Evolutionary conservation across 441 rosid genomes (phyloP).

Genomic region (Iberis amara): DNA sequence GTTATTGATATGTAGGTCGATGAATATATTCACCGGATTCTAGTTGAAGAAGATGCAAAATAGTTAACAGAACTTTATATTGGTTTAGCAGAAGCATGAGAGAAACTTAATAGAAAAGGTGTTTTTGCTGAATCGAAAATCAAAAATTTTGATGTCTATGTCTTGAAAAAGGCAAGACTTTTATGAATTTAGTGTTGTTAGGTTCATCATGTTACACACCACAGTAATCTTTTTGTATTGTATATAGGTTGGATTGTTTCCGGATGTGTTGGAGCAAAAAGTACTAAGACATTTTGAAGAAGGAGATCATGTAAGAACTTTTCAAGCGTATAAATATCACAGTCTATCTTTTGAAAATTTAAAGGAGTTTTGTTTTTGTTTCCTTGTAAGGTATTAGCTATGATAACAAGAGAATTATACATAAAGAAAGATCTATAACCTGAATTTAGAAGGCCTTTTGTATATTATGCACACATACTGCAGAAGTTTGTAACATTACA

Average conservation of each 20-base stretch:
- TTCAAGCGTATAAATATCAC: slow-evolving; percentile 7
- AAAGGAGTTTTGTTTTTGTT: neutral
- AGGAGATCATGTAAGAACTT: slow-evolving; percentile 64
- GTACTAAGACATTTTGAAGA: slow-evolving; percentile 59
- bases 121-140: slow-evolving; percentile 66
- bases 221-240: neutral
- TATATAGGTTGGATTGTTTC: slow-evolving; percentile 72
- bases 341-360: slow-evolving; percentile 8
- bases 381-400: slow-evolving; percentile 65
- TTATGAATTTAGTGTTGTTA: neutral
- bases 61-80: slow-evolving; percentile 40
- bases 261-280: slow-evolving; percentile 74
- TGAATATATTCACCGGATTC: slow-evolving; percentile 70
- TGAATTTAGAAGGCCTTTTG: slow-evolving; percentile 86
- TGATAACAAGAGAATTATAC: slow-evolving; percentile 81
- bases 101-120: slow-evolving; percentile 61
- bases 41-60: slow-evolving; percentile 71
- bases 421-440: slow-evolving; percentile 70
- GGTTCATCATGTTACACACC: slow-evolving; percentile 2
- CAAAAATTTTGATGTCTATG: slow-evolving; percentile 46
- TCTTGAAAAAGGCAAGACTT: slow-evolving; percentile 58
- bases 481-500: slow-evolving; percentile 44
- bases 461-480: slow-evolving; percentile 62
- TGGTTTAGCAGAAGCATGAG: slow-evolving; percentile 64
- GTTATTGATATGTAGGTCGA: slow-evolving; percentile 49